Percentiles rank a stretch among this genome's conserved stretches.
These are phyloP conservation scores for Bryum argenteum DNA, from an alignment of 225 moss, liverwort and hornwort genomes.

Conservation along the genomic window DNA sequence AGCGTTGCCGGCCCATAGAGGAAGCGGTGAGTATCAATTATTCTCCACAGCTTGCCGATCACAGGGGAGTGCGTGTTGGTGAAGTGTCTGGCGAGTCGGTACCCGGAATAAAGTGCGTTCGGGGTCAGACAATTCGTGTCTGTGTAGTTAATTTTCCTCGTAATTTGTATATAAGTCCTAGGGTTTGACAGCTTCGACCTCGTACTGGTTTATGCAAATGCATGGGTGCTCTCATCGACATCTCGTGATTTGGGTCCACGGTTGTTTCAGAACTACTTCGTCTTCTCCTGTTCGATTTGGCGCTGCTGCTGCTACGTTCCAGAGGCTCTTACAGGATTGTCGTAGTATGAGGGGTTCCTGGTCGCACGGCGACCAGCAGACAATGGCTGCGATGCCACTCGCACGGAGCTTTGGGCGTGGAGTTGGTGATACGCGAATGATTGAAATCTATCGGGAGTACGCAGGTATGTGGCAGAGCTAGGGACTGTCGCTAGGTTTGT, in stretches of 20 bases:
- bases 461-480: slow-evolving; percentile 50
- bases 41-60: background rate
- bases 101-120: slow-evolving; percentile 2
- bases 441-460: slow-evolving; percentile 79
- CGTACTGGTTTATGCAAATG: slow-evolving; percentile 6
- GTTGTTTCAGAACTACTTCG: background rate
- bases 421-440: slow-evolving; percentile 74
- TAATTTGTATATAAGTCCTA: slow-evolving; percentile 11
- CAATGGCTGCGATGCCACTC: slow-evolving; percentile 46
- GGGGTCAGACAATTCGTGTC: background rate
- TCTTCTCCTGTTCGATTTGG: slow-evolving; percentile 20
- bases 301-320: slow-evolving; percentile 16
- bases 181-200: slow-evolving; percentile 25
- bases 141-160: slow-evolving; percentile 12
- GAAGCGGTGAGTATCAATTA: slow-evolving; percentile 24
- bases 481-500: slow-evolving; percentile 17
- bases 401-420: slow-evolving; percentile 59
- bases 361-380: slow-evolving; percentile 45
- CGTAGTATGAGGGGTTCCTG: slow-evolving; percentile 41
- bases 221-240: background rate
- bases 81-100: slow-evolving; percentile 1
- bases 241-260: background rate
- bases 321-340: slow-evolving; percentile 9
- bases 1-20: slow-evolving; percentile 7
- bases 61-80: slow-evolving; percentile 12